Evolutionary conservation across 2,329 filamentous ascomycete species (phyloP).

Genomic region (Fusarium floridanum): DNA sequence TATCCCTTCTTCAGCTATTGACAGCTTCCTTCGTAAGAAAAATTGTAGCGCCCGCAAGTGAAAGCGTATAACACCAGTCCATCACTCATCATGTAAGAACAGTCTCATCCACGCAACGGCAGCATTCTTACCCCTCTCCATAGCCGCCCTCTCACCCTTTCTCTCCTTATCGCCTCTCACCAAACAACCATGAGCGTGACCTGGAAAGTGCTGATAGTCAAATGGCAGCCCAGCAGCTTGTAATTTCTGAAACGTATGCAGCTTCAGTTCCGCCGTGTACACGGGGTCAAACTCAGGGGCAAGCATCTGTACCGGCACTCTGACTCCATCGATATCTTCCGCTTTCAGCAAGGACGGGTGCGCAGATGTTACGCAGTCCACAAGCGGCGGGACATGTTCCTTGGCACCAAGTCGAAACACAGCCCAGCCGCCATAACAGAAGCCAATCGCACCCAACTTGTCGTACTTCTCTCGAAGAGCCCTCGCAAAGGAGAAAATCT

Average conservation of each 20-base stretch:
- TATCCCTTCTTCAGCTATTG: not conserved
- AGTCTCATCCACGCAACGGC: not conserved
- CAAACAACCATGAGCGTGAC: constrained; percentile 28
- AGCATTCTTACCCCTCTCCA: constrained; percentile 54
- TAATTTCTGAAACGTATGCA: constrained; percentile 53
- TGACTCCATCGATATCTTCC: constrained; percentile 59
- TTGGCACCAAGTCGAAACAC: constrained; percentile 58
- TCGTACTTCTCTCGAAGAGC: constrained; percentile 51
- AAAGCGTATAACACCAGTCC: too few species aligned
- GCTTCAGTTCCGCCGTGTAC: constrained; percentile 59
- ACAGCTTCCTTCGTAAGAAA: not conserved
- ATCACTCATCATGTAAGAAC: constrained; percentile 3
- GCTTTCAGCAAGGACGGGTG: constrained; percentile 60
- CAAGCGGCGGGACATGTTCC: constrained; percentile 52
- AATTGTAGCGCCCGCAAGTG: too few species aligned
- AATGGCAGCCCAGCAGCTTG: constrained; percentile 19
- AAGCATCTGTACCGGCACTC: constrained; percentile 64
- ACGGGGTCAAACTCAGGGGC: constrained; percentile 61
- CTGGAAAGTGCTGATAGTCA: not conserved
- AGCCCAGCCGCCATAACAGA: constrained; percentile 66
- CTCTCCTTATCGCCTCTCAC: constrained; percentile 54
- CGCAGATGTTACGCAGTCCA: constrained; percentile 60
- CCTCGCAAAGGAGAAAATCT: constrained; percentile 55
- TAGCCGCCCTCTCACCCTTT: constrained; percentile 53
- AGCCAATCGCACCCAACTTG: constrained; percentile 60